Percentiles rank a stretch among this genome's conserved stretches.
Conservation (phyloP, 2,329 filamentous ascomycete genomes). For the Trichoderma simmonsii region DNA sequence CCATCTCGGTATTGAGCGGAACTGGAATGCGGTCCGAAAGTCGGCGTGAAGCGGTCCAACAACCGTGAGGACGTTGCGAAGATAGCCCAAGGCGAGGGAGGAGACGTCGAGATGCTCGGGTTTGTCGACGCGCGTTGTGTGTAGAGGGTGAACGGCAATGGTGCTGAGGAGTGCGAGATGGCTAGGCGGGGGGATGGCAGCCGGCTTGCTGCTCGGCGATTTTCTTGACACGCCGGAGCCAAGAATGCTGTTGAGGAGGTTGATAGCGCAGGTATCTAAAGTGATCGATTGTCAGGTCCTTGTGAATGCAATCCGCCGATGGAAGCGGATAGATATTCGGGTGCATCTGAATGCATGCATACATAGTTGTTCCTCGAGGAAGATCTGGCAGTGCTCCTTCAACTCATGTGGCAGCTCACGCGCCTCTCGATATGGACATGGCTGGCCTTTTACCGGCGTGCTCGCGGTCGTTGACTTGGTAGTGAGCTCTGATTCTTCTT, state of each 20-base stretch:
- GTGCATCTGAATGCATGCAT: slow-evolving; percentile 26
- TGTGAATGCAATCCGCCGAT: neutral
- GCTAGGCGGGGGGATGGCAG: slow-evolving; percentile 64
- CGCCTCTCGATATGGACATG: slow-evolving; percentile 50
- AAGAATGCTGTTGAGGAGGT: slow-evolving; percentile 63
- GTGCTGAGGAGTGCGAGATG: slow-evolving; percentile 77
- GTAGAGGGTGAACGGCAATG: slow-evolving; percentile 74
- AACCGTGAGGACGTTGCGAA: slow-evolving; percentile 63
- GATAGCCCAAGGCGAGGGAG: slow-evolving; percentile 64
- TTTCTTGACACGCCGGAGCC: slow-evolving; percentile 45
- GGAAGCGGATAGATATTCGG: neutral
- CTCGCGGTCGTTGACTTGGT: slow-evolving; percentile 36
- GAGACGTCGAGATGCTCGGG: slow-evolving; percentile 60
- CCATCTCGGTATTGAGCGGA: slow-evolving; percentile 41
- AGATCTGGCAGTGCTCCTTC: slow-evolving; percentile 64
- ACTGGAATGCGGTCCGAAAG: slow-evolving; percentile 69
- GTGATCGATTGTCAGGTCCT: neutral
- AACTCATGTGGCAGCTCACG: slow-evolving; percentile 60
- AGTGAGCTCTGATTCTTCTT: slow-evolving; percentile 24
- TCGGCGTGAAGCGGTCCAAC: slow-evolving; percentile 69
- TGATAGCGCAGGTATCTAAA: slow-evolving; percentile 47
- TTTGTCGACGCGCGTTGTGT: slow-evolving; percentile 69
- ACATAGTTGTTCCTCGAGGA: slow-evolving; percentile 74
- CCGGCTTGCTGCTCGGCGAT: slow-evolving; percentile 37
- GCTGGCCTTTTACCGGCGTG: slow-evolving; percentile 31